Base-by-base conservation (phyloP, 805 yeast genomes). In the Yarrowia keelungensis region DNA sequence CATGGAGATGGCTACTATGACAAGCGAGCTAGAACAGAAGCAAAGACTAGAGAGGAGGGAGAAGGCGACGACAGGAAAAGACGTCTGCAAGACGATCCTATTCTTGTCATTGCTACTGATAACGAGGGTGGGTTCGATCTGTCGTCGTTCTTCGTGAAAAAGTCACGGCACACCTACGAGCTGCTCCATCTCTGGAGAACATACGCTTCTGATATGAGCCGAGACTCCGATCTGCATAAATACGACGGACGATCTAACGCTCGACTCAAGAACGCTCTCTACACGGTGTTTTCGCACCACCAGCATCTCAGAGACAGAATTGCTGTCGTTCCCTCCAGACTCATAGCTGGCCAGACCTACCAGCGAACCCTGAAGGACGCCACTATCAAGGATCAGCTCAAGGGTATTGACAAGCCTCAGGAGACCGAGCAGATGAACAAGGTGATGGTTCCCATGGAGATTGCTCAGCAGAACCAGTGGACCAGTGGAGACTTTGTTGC, bases 1-100 rank as follows among this genome's bases (percentile, higher is more conserved):
- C 51, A 59, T 19, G 66, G 66, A 22, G 66, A 59, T 35, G 66
- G 66, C 16, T 59, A 45, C 66, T 59, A 59, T 36, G 43, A 59
- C 19, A 32, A 3, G 12, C 53, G 42, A 5, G 66, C 66, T 42
- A 59, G 12, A 15, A 59, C 53, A 8, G 45, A 36, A 14, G 66
- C 66, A 5, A 53, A 39, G 50, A 35, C 66, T 14, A 59, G 15
- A 43, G 47, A 36, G 26, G 46, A 43, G n/a, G 66, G 35, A 15
- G 66, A 59, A 14, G 66, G 66, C 0, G 53, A 43, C n/a, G 36
- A 45, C 19, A n/a, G 66, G 22, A 59, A 59, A 38, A 59, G 7
- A n/a, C 7, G 35, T 16, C 62, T 56, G 12, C 19, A 59, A 14
- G 22, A 35, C 2, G 53, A 45, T 3, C 66, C 66, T 5, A 36